These are phyloP conservation scores for Elsinoe fawcettii DNA, from an alignment of 2,329 filamentous ascomycete genomes.

Conservation along the genomic window DNA sequence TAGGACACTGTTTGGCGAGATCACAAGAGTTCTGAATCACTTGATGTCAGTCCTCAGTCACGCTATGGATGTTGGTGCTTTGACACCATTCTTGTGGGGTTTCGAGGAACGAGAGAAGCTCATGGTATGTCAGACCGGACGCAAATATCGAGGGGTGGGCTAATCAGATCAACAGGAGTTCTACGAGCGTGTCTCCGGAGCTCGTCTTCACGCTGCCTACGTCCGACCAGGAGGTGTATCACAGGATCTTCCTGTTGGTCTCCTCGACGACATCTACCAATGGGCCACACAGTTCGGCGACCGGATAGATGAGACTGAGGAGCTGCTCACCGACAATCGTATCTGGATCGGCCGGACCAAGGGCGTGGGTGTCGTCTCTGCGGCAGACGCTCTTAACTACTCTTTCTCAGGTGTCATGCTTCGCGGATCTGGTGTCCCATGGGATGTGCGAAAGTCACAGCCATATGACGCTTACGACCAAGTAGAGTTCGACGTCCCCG, in stretches of 20 bases:
- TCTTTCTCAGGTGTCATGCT: conserved; percentile 98
- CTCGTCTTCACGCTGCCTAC: conserved; percentile 93
- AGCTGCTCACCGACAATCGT: conserved; percentile 97
- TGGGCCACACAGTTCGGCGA: conserved; percentile 99
- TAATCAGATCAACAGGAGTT: conserved; percentile 63
- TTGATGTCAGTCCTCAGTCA: conserved; percentile 96
- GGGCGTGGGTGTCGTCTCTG: conserved; percentile 83
- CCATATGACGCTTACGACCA: conserved; percentile 97
- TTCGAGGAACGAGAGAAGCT: conserved; percentile 99
- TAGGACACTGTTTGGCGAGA: conserved; percentile 87
- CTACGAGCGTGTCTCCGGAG: conserved; percentile 97
- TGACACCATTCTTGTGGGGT: conserved; percentile 98
- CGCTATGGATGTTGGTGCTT: conserved; percentile 96
- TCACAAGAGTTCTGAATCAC: conserved; percentile 91
- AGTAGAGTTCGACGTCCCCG: conserved; percentile 96
- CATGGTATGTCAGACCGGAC: conserved; percentile 59
- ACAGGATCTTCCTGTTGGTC: conserved; percentile 85
- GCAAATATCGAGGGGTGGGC: conserved; percentile 12
- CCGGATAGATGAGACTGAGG: conserved; percentile 96
- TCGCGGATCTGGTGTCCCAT: conserved; percentile 89
- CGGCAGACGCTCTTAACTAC: conserved; percentile 91
- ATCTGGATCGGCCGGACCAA: conserved; percentile 96
- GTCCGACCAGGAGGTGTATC: conserved; percentile 93
- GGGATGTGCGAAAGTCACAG: conserved; percentile 92
- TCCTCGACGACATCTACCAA: conserved; percentile 98